A percentile compares a stretch with the other conserved stretches of the same genome.
These are phyloP conservation scores for Fusarium buharicum DNA, from an alignment of 2,329 filamentous ascomycete genomes.

Conservation along the genomic window DNA sequence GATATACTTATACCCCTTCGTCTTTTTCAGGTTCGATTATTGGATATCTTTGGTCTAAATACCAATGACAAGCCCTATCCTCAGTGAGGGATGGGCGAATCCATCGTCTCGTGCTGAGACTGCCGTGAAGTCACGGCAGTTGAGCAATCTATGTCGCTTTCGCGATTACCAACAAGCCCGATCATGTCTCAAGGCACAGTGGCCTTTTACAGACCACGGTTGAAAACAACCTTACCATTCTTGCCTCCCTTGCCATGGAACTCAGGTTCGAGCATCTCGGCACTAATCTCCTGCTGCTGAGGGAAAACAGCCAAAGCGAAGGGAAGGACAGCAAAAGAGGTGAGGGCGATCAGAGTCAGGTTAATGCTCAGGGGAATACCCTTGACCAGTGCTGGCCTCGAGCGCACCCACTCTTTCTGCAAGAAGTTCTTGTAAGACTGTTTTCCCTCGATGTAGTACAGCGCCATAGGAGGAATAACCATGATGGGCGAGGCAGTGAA, in stretches of 20 bases:
- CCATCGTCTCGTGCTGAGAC: not conserved
- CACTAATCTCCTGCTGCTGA: conserved; percentile 84
- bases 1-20: not conserved
- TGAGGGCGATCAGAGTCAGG: conserved; percentile 84
- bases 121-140: not conserved
- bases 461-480: conserved; percentile 88
- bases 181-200: not conserved
- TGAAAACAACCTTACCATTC: conserved; percentile 91
- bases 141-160: conserved; percentile 2
- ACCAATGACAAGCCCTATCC: not conserved
- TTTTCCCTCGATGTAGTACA: conserved; percentile 79
- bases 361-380: conserved; percentile 78
- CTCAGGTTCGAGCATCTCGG: conserved; percentile 81
- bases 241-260: conserved; percentile 85
- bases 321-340: conserved; percentile 88
- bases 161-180: not conserved
- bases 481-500: conserved; percentile 97
- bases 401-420: conserved; percentile 81
- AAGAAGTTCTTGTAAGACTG: conserved; percentile 52
- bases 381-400: conserved; percentile 72
- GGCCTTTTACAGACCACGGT: conserved; percentile 81
- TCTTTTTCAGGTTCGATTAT: not conserved
- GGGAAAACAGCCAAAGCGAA: conserved; percentile 92
- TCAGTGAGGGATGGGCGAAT: not conserved
- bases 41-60: not conserved